Base-by-base conservation (phyloP, 305 asterid genomes). In the Stenogyne calaminthoides region DNA sequence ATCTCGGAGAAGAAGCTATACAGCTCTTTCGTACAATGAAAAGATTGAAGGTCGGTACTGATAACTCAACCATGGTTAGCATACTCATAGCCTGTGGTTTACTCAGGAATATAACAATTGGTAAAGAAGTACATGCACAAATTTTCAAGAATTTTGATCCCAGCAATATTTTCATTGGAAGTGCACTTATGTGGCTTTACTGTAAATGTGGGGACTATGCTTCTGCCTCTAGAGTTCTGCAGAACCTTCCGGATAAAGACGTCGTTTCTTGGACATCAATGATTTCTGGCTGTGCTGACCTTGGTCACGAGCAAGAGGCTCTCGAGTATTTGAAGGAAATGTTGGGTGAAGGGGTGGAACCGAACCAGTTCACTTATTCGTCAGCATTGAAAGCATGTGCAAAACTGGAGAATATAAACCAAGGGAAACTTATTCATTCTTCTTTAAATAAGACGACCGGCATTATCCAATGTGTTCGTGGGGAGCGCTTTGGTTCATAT, bases 261-360 rank as follows among this genome's bases (percentile, higher is more conserved):
- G 98, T 93, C 2, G 96, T 91, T 78, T 93, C 97, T 5, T 93
- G 98, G 98, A 93, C 98, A 36, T 85, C 97, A 4, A 88, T 93
- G 95, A 91, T 90, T 70, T 93, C 98, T 60, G 90, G 93, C 20
- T 93, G 96, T 70, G 87, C 96, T 36, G 81, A 67, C 70, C 76
- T 86, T 9, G 97, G 96, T 40, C 97, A 90, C 22, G 96, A 92
- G 79, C 69, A 83, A 2, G 96, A 93, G 79, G 96, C 97, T 55
- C 95, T 93, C 15, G 96, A 84, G 78, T 89, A 87, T 88, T 66
- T 93, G 70, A 89, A 85, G 69, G 87, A 89, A 60, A 93, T 93
- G 98, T 64, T 93, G 81, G 88, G 88, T 14, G 93, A 93, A 77
- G 98, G 98, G 3, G 88, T 90, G 39, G 86, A 83, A 42, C 97